Evolutionary conservation across 768 basidiomycete species (phyloP).

Genomic region (Ramaria rubella): DNA sequence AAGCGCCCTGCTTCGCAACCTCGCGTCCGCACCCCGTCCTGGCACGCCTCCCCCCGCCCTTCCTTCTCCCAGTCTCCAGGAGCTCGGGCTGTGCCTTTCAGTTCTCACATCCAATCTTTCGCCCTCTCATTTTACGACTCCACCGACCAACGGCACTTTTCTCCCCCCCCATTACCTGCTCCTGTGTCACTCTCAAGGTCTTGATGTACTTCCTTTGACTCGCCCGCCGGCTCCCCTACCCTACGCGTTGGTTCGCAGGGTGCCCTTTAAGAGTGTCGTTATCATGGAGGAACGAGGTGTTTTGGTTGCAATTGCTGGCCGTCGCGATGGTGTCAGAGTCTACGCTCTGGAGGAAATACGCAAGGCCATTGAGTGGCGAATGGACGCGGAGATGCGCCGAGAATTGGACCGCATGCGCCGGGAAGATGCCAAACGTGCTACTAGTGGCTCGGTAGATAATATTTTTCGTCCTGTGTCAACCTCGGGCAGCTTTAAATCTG

Average conservation of each 20-base stretch:
- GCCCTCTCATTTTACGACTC: conserved; percentile 70
- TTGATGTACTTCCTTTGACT: conserved; percentile 75
- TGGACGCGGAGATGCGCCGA: conserved; percentile 70
- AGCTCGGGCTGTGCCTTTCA: conserved; percentile 68
- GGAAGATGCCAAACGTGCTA: conserved; percentile 55
- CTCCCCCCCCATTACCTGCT: conserved; percentile 75
- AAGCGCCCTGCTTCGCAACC: neutral
- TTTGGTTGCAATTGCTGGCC: conserved; percentile 82
- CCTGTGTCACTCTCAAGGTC: conserved; percentile 77
- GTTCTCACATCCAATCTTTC: conserved; percentile 61
- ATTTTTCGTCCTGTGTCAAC: conserved; percentile 14
- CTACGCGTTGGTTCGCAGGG: conserved; percentile 75
- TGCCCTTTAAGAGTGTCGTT: conserved; percentile 80
- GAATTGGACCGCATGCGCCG: conserved; percentile 67
- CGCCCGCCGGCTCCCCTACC: conserved; percentile 71
- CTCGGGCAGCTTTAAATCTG: neutral
- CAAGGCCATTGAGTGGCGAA: conserved; percentile 81
- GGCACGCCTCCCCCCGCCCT: conserved; percentile 66
- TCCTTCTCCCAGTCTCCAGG: conserved; percentile 62
- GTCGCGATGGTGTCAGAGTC: conserved; percentile 80
- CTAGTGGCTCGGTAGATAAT: conserved; percentile 29
- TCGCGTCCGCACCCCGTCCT: conserved; percentile 31
- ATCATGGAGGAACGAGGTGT: conserved; percentile 91
- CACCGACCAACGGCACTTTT: conserved; percentile 74
- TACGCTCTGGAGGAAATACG: conserved; percentile 85